Base-by-base conservation (phyloP, 345 rosid species). In the Cardamine resedifolia region DNA sequence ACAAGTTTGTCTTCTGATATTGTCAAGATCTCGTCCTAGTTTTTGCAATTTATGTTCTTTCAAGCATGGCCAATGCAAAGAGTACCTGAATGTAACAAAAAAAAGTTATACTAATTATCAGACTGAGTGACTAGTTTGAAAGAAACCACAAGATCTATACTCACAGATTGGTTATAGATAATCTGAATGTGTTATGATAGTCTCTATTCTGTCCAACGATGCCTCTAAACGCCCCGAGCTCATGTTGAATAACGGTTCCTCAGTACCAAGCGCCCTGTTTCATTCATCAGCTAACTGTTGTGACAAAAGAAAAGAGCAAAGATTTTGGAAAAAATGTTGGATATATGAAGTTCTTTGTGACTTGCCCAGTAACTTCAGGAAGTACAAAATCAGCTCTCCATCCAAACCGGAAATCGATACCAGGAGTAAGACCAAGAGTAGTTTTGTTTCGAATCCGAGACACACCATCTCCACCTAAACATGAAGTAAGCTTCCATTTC, bases 341-440 rank as follows among this genome's bases (percentile, higher is more conserved):
- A 45, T 23, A 56, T 10, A 47, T 23, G 6, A 70, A 62, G 20
- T 0, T 52, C 2, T 6, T 30, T 36, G 57, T 33, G 34, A 70
- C 77, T 59, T 86, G 26, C 98, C 98, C 97, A 3, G 90, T 85
- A 69, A 89, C 34, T 78, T 94, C 97, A 0, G 96, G 98, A 74
- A 94, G 79, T 72, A 91, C 87, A 74, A 84, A 94, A 79, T 89
- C 96, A 60, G 97, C 98, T 74, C 82, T 88, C 97, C 97, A 94
- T 11, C 92, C 90, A 73, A 94, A 87, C 43, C 96, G 88, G 7
- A 94, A 78, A 87, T 89, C 96, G 44, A 89, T 24, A 64, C 96
- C 96, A 68, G 97, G 96, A 82, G 71, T 86, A 71, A 88, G 64
- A 47, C 95, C 95, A 58, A 91, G 74, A 3, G 90, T 78, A 44